Percentiles rank a stretch among this genome's conserved stretches.
phyloP scores from a whole-genome alignment of 2,329 filamentous ascomycete species.

The Orbilia ellipsospora region DNA sequence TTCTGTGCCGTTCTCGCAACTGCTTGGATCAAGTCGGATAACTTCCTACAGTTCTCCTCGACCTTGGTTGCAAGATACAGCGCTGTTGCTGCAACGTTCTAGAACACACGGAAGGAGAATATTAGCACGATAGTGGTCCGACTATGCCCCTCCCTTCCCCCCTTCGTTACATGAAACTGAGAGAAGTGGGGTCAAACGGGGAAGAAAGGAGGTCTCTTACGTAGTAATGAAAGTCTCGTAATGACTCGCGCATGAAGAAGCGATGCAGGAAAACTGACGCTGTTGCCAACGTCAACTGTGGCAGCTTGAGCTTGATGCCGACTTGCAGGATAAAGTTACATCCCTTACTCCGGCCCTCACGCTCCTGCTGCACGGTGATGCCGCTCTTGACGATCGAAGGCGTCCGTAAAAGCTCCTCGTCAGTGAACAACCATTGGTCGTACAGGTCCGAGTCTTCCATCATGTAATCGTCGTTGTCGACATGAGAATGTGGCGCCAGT shows the following conservation, averaged over 20 bases:
- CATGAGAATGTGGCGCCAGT: conserved; percentile 41
- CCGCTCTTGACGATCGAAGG: conserved; percentile 89
- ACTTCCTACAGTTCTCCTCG: conserved; percentile 95
- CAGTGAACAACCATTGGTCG: conserved; percentile 87
- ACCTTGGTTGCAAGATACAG: conserved; percentile 97
- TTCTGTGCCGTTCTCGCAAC: conserved; percentile 94
- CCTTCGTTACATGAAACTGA: conserved; percentile 12
- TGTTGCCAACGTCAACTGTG: conserved; percentile 90
- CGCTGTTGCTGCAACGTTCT: conserved; percentile 87
- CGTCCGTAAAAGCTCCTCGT: conserved; percentile 81
- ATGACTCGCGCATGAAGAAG: conserved; percentile 81
- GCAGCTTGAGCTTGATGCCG: conserved; percentile 89
- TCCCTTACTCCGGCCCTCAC: conserved; percentile 84
- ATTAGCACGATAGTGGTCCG: conserved; percentile 19
- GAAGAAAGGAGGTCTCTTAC: conserved; percentile 48
- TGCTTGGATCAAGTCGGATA: conserved; percentile 91
- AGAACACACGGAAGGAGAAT: conserved; percentile 31
- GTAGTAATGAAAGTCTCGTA: conserved; percentile 67
- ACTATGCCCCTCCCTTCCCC: neutral
- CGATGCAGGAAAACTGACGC: conserved; percentile 95
- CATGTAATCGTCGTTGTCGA: conserved; percentile 40
- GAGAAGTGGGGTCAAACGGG: conserved; percentile 13
- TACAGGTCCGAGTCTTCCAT: conserved; percentile 49
- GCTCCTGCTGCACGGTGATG: conserved; percentile 79
- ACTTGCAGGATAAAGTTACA: conserved; percentile 97